Percentiles rank a stretch among this genome's conserved stretches.
phyloP scores from a whole-genome alignment of 441 rosid genomes.

The Flueggea neowawraea region DNA sequence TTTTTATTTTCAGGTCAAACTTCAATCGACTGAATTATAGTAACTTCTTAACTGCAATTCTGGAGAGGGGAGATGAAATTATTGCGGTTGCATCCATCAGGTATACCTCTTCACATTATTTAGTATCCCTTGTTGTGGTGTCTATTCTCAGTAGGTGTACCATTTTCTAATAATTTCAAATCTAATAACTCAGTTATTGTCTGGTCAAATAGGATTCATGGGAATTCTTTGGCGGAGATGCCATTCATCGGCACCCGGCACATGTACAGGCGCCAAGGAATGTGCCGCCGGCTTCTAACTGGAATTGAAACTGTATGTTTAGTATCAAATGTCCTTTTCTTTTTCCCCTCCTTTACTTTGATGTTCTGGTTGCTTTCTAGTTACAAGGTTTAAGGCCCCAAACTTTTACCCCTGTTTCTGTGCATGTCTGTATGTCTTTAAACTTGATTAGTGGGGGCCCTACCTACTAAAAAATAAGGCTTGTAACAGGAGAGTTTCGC shows the following conservation, averaged over 20 bases:
- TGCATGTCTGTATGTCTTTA: not conserved
- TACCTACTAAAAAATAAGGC: too few species aligned
- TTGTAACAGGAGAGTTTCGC: too few species aligned
- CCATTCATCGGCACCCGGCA: constrained; percentile 95
- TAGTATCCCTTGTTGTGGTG: too few species aligned
- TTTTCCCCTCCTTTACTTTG: not conserved
- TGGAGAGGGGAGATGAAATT: constrained; percentile 89
- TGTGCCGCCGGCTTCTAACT: constrained; percentile 85
- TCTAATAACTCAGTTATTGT: constrained; percentile 1
- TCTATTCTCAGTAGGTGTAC: too few species aligned
- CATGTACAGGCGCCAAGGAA: constrained; percentile 82
- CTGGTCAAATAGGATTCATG: constrained; percentile 66
- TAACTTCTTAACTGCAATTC: constrained; percentile 71
- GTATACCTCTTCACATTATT: constrained; percentile 24
- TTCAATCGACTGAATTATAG: constrained; percentile 70
- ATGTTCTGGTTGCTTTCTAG: too few species aligned
- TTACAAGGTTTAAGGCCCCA: not conserved
- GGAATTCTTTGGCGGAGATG: constrained; percentile 91
- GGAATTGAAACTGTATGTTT: constrained; percentile 78
- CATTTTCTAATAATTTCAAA: too few species aligned
- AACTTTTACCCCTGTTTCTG: not conserved
- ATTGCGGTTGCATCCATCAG: constrained; percentile 87
- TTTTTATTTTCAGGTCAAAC: constrained; percentile 64
- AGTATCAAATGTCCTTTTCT: constrained; percentile 2
- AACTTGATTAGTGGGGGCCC: too few species aligned